Evolutionary conservation across 352 stramenopile species (phyloP), one percentile per base, ranked within the genome.

Genomic region (Phytophthora citrophthora): DNA sequence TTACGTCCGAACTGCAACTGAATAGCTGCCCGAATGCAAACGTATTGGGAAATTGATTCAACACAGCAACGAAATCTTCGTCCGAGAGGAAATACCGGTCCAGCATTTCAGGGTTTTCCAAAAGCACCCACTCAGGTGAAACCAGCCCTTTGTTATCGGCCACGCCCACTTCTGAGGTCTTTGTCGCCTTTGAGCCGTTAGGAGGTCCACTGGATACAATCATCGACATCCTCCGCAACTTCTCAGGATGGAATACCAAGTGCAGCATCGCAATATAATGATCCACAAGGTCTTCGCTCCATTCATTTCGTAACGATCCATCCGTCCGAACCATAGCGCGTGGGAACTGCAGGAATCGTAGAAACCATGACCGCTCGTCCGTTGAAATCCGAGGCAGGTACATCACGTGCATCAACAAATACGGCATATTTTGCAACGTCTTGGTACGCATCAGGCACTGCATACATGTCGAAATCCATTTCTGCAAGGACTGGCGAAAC

Each of bases 211-310:
- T 92, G 1, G 86, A 93, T 8, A 94, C 84, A 29, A 94, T 49
- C 9, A 88, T 78, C 2, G 83, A 82, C 73, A 93, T 77, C 32
- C 76, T 62, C 26, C 86, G 68, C n/a, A 96, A 51, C 48, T 94
- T 91, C 38, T 94, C 81, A 5, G 88, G 88, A 54, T 96, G 86
- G 45, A 96, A 96, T 0, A 96, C 86, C 5, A 96, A 64, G 61
- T 96, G 88, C 53, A 93, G 34, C 86, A 96, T 93, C 5, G 86
- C 84, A 24, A 96, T 72, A 54, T 94, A 96, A 53, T 94, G 85
- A 45, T 96, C 88, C 0, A 96, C 81, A 5, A 93, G 65, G 50
- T 92, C 85, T 74, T 92, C 84, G 23, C 72, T 93, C 88, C 88
- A 96, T 18, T 77, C 76, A 24, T 82, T 81, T 26, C 55, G 78